phyloP scores from a whole-genome alignment of 73 alveolate species.

The Paramecium biaurelia region DNA sequence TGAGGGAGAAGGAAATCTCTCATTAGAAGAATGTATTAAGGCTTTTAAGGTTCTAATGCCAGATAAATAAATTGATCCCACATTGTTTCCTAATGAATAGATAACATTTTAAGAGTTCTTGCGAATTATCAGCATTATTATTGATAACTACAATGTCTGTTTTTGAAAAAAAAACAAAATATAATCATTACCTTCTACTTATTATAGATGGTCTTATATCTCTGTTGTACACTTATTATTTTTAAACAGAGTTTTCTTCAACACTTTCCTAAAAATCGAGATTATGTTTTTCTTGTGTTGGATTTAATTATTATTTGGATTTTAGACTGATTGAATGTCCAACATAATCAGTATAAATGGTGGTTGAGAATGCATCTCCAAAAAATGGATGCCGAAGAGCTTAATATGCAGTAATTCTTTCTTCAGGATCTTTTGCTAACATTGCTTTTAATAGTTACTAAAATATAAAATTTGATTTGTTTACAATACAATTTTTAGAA shows the following conservation, averaged over 20 bases:
- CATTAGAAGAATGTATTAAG: not conserved
- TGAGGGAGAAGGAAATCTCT: not conserved
- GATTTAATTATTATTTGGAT: not conserved
- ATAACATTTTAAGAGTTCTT: not conserved
- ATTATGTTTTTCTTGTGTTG: not conserved
- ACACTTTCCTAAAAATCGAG: not conserved
- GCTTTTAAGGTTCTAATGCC: not conserved
- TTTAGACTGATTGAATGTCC: not conserved
- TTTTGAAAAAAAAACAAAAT: not conserved
- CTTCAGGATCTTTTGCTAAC: constrained; percentile 44
- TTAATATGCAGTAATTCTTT: not conserved
- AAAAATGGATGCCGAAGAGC: constrained; percentile 13
- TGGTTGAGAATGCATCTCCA: not conserved
- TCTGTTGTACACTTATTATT: not conserved
- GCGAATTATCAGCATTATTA: not conserved
- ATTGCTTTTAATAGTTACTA: constrained; percentile 2
- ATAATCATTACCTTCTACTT: not conserved
- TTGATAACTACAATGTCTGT: constrained; percentile 21
- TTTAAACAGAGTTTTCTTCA: not conserved
- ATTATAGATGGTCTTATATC: not conserved
- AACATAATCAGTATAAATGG: not conserved
- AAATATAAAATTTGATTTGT: not conserved
- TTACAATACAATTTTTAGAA: constrained; percentile 34
- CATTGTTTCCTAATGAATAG: not conserved
- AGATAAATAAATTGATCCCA: not conserved